Evolutionary conservation across 208 protist genomes (phyloP), one percentile per base, ranked within the genome.

Genomic region (Crithidia expoeki): DNA sequence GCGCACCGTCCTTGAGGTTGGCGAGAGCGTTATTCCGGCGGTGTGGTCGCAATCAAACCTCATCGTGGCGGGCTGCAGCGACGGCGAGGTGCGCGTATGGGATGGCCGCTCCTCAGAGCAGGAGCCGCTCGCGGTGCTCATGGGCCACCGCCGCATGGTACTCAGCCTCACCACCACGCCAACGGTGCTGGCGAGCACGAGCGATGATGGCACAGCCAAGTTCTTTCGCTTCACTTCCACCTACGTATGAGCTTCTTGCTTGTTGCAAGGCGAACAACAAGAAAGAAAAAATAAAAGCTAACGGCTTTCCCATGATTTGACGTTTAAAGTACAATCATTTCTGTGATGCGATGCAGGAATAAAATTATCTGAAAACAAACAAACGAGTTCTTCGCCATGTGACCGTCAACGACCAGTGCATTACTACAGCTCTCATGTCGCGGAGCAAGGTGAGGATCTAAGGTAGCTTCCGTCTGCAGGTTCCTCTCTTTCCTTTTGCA

Each of bases 101-200:
- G 92, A 96, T 52, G 92, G 86, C 34, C 79, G 92, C 12, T 85
- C 86, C 14, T 28, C 79, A 7, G 60, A 72, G 27, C 81, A 89
- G 64, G 73, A 83, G 46, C 87, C 87, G 51, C 69, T 88, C 7
- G 47, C 40, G 1, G 57, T 68, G 33, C 64, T 87, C 14, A 90
- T 90, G 79, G 92, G 92, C 2, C 92, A 96, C 61, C 86, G 89
- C 28, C 82, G 92, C 28, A 94, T 94, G 89, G 72, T 96, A 10
- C 64, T 96, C 27, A 71, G 74, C 42, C 60, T 96, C n/a, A 69
- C 65, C 16, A 61, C 80, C 3, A 61, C 68, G 0, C 34, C 61
- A 0, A 62, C 53, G 23, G 28, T 76, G 3, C 51, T 95, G 2
- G 77, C 74, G 6, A 85, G 86, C 11, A 76, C 81, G 23, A 92